Percentiles rank a stretch among this genome's conserved stretches.
These are phyloP conservation scores for Suillus subluteus DNA, from an alignment of 768 basidiomycete species.

Conservation along the genomic window DNA sequence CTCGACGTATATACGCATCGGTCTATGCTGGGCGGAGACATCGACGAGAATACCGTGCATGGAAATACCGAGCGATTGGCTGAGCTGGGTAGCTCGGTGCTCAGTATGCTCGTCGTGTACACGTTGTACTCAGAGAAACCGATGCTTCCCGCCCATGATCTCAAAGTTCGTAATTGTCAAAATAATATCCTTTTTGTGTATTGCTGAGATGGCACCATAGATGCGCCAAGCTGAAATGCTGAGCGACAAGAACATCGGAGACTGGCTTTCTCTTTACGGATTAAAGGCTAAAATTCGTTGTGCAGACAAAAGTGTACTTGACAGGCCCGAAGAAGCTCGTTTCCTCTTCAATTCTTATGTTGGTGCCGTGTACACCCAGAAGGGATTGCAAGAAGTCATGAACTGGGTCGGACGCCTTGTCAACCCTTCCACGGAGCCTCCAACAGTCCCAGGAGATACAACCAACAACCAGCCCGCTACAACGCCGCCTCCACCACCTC, in stretches of 20 bases:
- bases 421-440: slow-evolving; percentile 44
- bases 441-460: slow-evolving; percentile 22
- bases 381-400: slow-evolving; percentile 52
- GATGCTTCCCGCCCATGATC: slow-evolving; percentile 42
- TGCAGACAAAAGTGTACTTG: slow-evolving; percentile 39
- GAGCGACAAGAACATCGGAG: slow-evolving; percentile 42
- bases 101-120: slow-evolving; percentile 55
- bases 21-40: slow-evolving; percentile 41
- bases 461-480: slow-evolving; percentile 13
- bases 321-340: slow-evolving; percentile 49
- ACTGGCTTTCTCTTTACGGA: slow-evolving; percentile 56
- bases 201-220: slow-evolving; percentile 18
- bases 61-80: slow-evolving; percentile 64
- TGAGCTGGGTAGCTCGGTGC: slow-evolving; percentile 55
- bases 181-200: not conserved
- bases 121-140: slow-evolving; percentile 53
- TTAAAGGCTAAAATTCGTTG: slow-evolving; percentile 58
- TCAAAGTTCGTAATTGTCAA: slow-evolving; percentile 41
- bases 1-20: slow-evolving; percentile 62
- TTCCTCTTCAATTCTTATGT: slow-evolving; percentile 63
- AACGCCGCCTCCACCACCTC: slow-evolving; percentile 26
- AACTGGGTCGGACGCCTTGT: slow-evolving; percentile 63
- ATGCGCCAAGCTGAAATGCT: slow-evolving; percentile 35
- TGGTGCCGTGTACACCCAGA: slow-evolving; percentile 66
- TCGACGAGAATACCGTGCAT: slow-evolving; percentile 40